Evolutionary conservation across 2,329 filamentous ascomycete species (phyloP).

Genomic region (Ciborinia camelliae): DNA sequence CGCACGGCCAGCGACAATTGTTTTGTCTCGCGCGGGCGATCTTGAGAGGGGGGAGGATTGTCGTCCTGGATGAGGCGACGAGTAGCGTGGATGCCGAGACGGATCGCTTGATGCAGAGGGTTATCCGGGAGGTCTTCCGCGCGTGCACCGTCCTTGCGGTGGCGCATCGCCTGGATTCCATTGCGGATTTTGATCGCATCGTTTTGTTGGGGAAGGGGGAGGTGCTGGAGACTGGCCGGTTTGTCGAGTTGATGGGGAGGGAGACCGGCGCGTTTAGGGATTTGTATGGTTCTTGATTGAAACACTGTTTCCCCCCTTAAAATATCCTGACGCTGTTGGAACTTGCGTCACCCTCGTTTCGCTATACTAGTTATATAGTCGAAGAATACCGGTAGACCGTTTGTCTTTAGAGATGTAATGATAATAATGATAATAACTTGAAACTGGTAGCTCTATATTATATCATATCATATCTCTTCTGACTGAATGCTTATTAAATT

Average conservation of each 20-base stretch:
- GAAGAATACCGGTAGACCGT: too few species aligned
- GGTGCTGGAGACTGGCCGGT: slow-evolving; percentile 7
- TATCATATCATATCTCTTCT: too few species aligned
- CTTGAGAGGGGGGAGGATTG: slow-evolving; percentile 39
- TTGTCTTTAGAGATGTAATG: too few species aligned
- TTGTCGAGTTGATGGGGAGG: slow-evolving; percentile 3
- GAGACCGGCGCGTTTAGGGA: slow-evolving; percentile 38
- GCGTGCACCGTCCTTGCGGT: slow-evolving; percentile 51
- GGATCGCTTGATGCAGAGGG: slow-evolving; percentile 52
- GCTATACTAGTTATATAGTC: too few species aligned
- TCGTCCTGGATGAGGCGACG: slow-evolving; percentile 44
- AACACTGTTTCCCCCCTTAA: not conserved
- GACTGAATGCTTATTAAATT: too few species aligned
- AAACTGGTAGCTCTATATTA: too few species aligned
- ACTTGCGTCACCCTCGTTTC: too few species aligned
- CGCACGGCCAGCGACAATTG: slow-evolving; percentile 49
- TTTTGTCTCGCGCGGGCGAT: slow-evolving; percentile 48
- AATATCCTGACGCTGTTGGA: too few species aligned
- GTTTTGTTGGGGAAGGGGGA: slow-evolving; percentile 15
- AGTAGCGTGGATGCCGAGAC: slow-evolving; percentile 55
- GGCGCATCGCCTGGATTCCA: slow-evolving; percentile 42
- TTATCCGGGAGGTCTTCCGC: slow-evolving; percentile 52
- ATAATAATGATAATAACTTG: too few species aligned
- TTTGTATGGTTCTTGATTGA: slow-evolving; percentile 23
- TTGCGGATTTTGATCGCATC: slow-evolving; percentile 43